A percentile compares a stretch with the other conserved stretches of the same genome.
These are phyloP conservation scores for Omphalotus guepiniiformis DNA, from an alignment of 768 basidiomycete genomes.

Conservation along the genomic window DNA sequence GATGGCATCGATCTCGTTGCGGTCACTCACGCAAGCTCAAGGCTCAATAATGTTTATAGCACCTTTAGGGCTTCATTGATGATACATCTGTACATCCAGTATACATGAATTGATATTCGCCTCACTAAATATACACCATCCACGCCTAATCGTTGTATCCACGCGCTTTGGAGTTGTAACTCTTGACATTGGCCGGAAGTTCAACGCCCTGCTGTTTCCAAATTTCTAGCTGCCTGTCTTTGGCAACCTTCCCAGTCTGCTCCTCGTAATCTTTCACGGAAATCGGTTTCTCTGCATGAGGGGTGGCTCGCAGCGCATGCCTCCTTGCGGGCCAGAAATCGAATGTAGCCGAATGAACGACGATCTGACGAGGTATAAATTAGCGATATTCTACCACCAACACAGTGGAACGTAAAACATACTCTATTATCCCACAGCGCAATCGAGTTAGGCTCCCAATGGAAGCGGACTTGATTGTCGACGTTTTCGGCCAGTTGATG, in stretches of 20 bases:
- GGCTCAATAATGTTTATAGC: too few species aligned
- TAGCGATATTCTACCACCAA: not conserved
- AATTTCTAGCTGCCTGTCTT: slow-evolving; percentile 69
- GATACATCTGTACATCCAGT: too few species aligned
- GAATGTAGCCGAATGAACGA: slow-evolving; percentile 76
- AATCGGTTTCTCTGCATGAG: slow-evolving; percentile 74
- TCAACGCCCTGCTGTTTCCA: slow-evolving; percentile 62
- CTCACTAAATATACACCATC: too few species aligned
- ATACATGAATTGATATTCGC: not conserved
- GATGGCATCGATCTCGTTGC: too few species aligned
- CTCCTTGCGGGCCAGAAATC: slow-evolving; percentile 78
- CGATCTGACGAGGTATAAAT: slow-evolving; percentile 40
- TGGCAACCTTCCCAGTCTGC: slow-evolving; percentile 60
- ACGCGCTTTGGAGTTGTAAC: slow-evolving; percentile 35
- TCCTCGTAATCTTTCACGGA: slow-evolving; percentile 70
- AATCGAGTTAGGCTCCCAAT: slow-evolving; percentile 71
- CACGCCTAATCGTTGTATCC: slow-evolving; percentile 58
- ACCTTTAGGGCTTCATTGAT: too few species aligned
- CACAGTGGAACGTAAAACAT: slow-evolving; percentile 13
- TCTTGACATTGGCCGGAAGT: slow-evolving; percentile 22
- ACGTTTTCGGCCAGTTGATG: slow-evolving; percentile 64
- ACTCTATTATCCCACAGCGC: slow-evolving; percentile 90
- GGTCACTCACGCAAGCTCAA: too few species aligned
- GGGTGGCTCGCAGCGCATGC: slow-evolving; percentile 78
- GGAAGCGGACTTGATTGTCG: slow-evolving; percentile 74